Evolutionary conservation across 2,329 filamentous ascomycete genomes (phyloP).

Genomic region (Aaosphaeria arxii): DNA sequence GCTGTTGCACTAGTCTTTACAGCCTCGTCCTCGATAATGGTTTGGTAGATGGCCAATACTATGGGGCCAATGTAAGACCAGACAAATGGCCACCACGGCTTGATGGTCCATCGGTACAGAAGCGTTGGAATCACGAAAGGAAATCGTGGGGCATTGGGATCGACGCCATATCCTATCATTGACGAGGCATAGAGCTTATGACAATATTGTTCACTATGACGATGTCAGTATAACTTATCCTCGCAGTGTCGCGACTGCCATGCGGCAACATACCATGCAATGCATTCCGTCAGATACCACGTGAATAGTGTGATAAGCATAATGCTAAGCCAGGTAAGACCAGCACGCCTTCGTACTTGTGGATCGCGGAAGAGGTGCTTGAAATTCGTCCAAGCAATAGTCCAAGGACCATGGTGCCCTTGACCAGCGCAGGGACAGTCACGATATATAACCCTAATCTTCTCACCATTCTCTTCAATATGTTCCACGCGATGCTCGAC

Average conservation of each 20-base stretch:
- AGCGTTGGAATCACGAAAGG: constrained; percentile 58
- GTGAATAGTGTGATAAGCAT: constrained; percentile 38
- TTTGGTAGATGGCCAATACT: constrained; percentile 5
- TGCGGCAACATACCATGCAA: constrained; percentile 40
- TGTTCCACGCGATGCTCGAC: constrained; percentile 41
- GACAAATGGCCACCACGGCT: constrained; percentile 29
- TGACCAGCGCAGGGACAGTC: constrained; percentile 18
- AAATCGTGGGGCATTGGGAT: constrained; percentile 51
- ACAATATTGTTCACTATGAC: constrained; percentile 46
- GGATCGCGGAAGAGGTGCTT: constrained; percentile 25
- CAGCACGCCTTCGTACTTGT: constrained; percentile 16
- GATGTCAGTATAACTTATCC: constrained; percentile 1
- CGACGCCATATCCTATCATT: constrained; percentile 51
- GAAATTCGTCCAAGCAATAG: constrained; percentile 17
- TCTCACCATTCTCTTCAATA: constrained; percentile 12
- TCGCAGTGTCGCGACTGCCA: background rate
- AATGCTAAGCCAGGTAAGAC: constrained; percentile 41
- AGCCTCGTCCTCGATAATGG: constrained; percentile 6
- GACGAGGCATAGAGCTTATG: constrained; percentile 47
- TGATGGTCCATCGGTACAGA: constrained; percentile 41
- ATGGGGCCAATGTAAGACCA: background rate
- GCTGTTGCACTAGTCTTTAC: background rate
- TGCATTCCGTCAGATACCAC: constrained; percentile 51
- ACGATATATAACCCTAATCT: constrained; percentile 8
- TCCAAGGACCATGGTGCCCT: constrained; percentile 2